Base-by-base conservation (phyloP, 768 basidiomycete species). In the Ramaria rubella region DNA sequence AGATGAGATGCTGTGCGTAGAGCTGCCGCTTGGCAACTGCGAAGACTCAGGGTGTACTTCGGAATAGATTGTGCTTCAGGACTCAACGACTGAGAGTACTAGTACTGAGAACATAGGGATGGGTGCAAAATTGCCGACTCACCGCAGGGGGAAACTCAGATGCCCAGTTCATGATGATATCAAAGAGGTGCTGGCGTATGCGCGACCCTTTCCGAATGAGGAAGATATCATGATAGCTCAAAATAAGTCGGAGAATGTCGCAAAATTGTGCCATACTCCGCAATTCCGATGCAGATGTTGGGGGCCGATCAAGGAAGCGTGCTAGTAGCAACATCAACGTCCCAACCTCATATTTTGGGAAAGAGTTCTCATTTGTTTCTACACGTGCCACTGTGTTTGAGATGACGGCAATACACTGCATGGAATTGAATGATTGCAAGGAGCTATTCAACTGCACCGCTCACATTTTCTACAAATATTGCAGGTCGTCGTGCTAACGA, bases 151-250 rank as follows among this genome's bases (percentile, higher is more conserved):
- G 57, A 9, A 78, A 73, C 50, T 80, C 77, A 59, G 79, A 75
- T 40, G 88, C 81, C 92, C 92, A 95, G 42, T 86, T 82, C 66
- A 86, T 75, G 21, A 94, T 72, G 31, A 79, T 77, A 58, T 94
- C 88, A 23, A 91, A 73, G 36, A 91, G 79, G 36, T 77, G 75
- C 66, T 89, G 86, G 12, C 90, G 81, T 15, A 81, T 75, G 53
- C 71, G 68, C 58, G 75, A 81, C 62, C 88, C 87, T 67, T 85
- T 87, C 17, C 83, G 83, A 61, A 86, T 66, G 19, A 77, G 76
- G 23, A 90, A 67, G 6, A 76, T 74, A 54, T 86, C 85, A 2
- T n/a, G 8, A 14, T 21, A 7, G 5, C 23, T 42, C 17, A 17
- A 8, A 19, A 42, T n/a, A 6, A 14, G n/a, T 2, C 23, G 11